Evolutionary conservation across 345 rosid species (phyloP), one percentile per base, ranked within the genome.

Genomic region (Eucalyptus caleyi): DNA sequence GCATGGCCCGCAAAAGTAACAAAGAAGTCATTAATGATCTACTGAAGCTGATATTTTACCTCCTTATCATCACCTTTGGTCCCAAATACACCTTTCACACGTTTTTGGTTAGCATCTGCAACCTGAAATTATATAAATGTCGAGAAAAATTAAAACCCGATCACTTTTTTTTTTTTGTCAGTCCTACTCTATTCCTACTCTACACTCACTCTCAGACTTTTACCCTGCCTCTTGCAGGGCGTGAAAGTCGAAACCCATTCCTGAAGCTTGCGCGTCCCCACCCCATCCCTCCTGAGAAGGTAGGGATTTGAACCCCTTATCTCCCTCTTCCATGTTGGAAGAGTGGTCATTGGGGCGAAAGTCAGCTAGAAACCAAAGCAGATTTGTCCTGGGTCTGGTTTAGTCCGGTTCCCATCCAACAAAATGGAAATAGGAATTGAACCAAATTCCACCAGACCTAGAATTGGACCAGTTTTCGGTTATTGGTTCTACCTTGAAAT

Each of bases 31-130:
- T 53, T 21, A 53, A 53, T 2, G 59, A 53, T 53, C 9, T 51
- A 51, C 0, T 51, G 54, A 51, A 16, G 54, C 2, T 88, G n/a
- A 88, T 88, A 4, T 50, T 30, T 88, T 95, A 94, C 98, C 95
- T 98, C 99, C 90, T 97, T 96, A 92, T 97, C 99, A 89, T 97
- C 95, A 89, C 99, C 98, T 94, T 96, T 96, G 15, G 96, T 93
- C 90, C 98, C 98, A 92, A 97, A 96, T 45, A 97, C 92, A 21
- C 97, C 98, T 95, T 98, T 98, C 94, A 94, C 96, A 49, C 96
- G 96, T 93, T 97, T 97, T 92, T 96, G 94, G 3, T 96, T 95
- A 88, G 90, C 93, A 95, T 97, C 97, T 89, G 90, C 98, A 91
- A 98, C 98, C 98, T 97, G 93, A 90, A 92, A 88, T 88, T 87